A percentile compares a stretch with the other conserved stretches of the same genome.
These are phyloP conservation scores for Leccinum variicolor DNA, from an alignment of 768 basidiomycete species.

Conservation along the genomic window DNA sequence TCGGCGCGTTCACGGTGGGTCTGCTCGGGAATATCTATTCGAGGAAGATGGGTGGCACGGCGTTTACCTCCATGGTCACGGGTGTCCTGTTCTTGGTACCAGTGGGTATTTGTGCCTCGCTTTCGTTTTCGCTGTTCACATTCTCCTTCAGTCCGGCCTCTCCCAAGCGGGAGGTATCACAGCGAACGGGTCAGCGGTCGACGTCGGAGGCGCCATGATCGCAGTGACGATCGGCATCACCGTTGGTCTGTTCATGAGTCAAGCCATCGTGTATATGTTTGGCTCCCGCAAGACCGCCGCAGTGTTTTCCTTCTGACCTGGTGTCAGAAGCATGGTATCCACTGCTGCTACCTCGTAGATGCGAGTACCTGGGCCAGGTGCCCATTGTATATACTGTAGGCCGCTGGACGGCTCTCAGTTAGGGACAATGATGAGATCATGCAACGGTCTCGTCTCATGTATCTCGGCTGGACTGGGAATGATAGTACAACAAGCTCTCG, in stretches of 20 bases:
- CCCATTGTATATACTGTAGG: not conserved
- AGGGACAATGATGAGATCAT: not conserved
- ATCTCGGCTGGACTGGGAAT: not conserved
- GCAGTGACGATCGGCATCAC: conserved; percentile 90
- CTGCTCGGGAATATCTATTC: conserved; percentile 80
- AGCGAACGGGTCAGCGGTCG: conserved; percentile 76
- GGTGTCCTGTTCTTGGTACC: conserved; percentile 86
- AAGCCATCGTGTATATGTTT: conserved; percentile 83
- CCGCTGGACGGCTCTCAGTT: conserved; percentile 9
- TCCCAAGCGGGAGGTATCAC: conserved; percentile 85
- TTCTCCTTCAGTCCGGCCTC: conserved; percentile 60
- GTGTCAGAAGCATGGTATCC: not conserved
- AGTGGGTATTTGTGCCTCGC: conserved; percentile 42
- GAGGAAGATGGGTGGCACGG: conserved; percentile 77
- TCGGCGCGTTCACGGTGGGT: conserved; percentile 81
- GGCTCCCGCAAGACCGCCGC: conserved; percentile 81
- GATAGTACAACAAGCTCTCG: conserved; percentile 2
- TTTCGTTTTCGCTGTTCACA: not conserved
- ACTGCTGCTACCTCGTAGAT: not conserved
- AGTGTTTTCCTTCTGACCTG: conserved; percentile 70
- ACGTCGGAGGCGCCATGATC: conserved; percentile 85
- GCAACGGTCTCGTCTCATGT: not conserved
- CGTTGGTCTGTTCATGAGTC: conserved; percentile 85
- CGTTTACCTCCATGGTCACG: conserved; percentile 89
- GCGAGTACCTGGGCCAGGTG: not conserved